Evolutionary conservation across 805 yeast species (phyloP).

Genomic region (Starmerella stellata): DNA sequence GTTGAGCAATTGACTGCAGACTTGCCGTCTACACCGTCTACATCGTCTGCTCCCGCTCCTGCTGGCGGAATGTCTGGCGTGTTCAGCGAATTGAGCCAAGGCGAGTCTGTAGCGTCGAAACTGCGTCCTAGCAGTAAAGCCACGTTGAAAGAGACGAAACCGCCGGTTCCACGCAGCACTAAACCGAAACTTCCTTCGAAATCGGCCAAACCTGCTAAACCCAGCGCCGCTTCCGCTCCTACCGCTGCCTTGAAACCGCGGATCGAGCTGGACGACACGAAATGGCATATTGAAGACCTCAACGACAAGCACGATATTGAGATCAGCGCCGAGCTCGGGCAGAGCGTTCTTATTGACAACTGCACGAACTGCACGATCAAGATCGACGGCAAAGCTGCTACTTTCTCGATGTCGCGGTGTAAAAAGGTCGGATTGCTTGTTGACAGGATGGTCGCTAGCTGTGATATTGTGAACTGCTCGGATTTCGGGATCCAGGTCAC

Average conservation of each 20-base stretch:
- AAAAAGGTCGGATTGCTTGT: conserved; percentile 56
- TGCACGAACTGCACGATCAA: conserved; percentile 59
- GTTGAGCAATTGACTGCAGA: conserved; percentile 36
- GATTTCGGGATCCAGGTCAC: conserved; percentile 73
- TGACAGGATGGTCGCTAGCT: conserved; percentile 70
- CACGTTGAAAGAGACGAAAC: conserved; percentile 72
- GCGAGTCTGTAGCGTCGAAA: conserved; percentile 65
- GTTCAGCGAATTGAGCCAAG: conserved; percentile 76
- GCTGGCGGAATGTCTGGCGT: conserved; percentile 64
- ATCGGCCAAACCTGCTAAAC: conserved; percentile 12
- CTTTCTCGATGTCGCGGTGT: conserved; percentile 62
- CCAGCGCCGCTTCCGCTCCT: conserved; percentile 12
- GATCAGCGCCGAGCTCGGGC: conserved; percentile 67
- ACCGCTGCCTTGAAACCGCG: conserved; percentile 29
- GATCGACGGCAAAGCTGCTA: conserved; percentile 79
- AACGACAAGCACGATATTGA: conserved; percentile 45
- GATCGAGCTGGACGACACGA: conserved; percentile 64
- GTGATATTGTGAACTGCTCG: conserved; percentile 67
- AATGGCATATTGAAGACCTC: conserved; percentile 76
- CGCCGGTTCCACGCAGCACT: conserved; percentile 36
- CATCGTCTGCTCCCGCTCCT: conserved; percentile 7
- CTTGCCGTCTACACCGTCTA: conserved; percentile 18
- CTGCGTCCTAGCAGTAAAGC: conserved; percentile 85
- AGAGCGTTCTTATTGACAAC: conserved; percentile 74
- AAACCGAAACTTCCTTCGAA: conserved; percentile 28